Percentiles rank a stretch among this genome's conserved stretches.
Evolutionary conservation across 495 filamentous ascomycete species (phyloP).

Genomic region (Trichoderma parareesei): DNA sequence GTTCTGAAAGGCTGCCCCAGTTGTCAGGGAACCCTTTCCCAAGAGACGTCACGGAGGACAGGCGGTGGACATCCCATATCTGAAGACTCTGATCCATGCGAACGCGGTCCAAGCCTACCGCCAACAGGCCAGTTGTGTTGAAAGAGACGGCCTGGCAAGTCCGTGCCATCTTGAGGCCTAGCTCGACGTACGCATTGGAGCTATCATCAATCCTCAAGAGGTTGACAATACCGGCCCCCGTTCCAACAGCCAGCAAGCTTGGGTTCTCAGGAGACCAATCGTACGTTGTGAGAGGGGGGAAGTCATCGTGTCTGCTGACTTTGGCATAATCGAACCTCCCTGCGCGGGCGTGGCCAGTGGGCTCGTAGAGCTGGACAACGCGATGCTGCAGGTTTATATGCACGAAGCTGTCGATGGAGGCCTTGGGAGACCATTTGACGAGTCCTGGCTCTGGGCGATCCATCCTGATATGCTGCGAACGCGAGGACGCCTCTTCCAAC

Average conservation of each 20-base stretch:
- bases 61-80: conserved; percentile 80
- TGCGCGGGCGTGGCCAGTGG: conserved; percentile 49
- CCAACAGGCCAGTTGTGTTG: conserved; percentile 67
- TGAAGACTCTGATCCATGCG: conserved; percentile 90
- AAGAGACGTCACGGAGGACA: conserved; percentile 37
- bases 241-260: conserved; percentile 76
- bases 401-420: conserved; percentile 59
- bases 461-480: conserved; percentile 22
- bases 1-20: conserved; percentile 42
- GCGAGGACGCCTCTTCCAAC: neutral
- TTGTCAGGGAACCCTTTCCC: conserved; percentile 30
- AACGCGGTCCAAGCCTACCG: conserved; percentile 82
- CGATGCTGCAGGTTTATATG: conserved; percentile 77
- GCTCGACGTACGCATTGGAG: conserved; percentile 55
- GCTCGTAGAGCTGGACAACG: conserved; percentile 68
- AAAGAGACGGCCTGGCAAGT: conserved; percentile 90
- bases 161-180: conserved; percentile 76
- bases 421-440: conserved; percentile 85
- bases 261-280: conserved; percentile 77
- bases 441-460: conserved; percentile 46
- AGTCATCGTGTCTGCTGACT: conserved; percentile 63
- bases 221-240: conserved; percentile 73
- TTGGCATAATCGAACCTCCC: conserved; percentile 57
- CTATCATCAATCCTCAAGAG: conserved; percentile 67
- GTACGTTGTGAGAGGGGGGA: conserved; percentile 83